Evolutionary conservation across 129 eudicot genomes (phyloP).

Genomic region (Kitagawia praeruptora): DNA sequence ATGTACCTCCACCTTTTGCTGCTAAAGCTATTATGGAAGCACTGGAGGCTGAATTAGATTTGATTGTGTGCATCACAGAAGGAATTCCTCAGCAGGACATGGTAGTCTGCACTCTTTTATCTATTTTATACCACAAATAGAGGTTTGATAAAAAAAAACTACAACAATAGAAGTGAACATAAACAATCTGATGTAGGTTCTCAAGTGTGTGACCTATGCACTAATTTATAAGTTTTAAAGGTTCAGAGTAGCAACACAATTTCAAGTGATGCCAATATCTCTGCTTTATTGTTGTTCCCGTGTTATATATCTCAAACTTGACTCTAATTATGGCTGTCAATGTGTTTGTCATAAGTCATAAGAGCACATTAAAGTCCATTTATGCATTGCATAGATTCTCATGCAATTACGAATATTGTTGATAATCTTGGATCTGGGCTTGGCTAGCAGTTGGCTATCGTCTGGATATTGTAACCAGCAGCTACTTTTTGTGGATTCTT

Average conservation of each 20-base stretch:
- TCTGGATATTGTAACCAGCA: not conserved
- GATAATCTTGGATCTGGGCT: not conserved
- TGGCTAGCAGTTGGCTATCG: not conserved
- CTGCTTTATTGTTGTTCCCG: not conserved
- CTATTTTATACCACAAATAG: not conserved
- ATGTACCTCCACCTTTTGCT: constrained; percentile 98
- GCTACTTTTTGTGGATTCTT: not conserved
- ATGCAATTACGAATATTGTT: not conserved
- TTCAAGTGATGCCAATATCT: not conserved
- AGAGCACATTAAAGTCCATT: not conserved
- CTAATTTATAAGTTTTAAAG: too few relatives aligned
- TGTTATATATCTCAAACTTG: too few relatives aligned
- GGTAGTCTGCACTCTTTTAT: constrained; percentile 32
- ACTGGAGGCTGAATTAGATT: constrained; percentile 84
- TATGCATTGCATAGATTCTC: not conserved
- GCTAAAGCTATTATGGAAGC: constrained; percentile 96
- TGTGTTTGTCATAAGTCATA: not conserved
- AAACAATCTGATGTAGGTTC: not conserved
- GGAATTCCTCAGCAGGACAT: constrained; percentile 99
- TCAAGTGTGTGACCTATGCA: not conserved
- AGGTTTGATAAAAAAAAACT: not conserved
- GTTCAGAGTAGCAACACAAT: not conserved
- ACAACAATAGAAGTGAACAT: not conserved
- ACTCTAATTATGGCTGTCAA: not conserved
- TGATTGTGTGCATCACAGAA: constrained; percentile 90